Base-by-base conservation (phyloP, 2,329 filamentous ascomycete genomes). In the Ustilaginoidea virens region DNA sequence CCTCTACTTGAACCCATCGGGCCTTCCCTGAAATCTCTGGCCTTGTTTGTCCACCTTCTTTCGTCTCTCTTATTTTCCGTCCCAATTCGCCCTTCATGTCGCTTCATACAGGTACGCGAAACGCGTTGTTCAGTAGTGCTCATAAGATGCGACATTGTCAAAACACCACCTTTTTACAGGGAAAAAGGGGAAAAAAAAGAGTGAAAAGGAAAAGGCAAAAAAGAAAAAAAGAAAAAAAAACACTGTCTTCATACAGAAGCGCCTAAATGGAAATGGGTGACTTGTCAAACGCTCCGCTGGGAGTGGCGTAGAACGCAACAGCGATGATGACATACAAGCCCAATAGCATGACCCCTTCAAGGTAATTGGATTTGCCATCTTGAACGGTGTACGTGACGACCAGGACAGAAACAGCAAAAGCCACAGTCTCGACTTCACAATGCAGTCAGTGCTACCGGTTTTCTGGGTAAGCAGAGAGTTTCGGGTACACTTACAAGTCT, bases 351-450 rank as follows among this genome's bases (percentile, higher is more conserved):
- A 77, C 77, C 25, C 80, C 80, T 50, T 87, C 80, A 14, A 87
- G 67, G 41, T 87, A 87, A 52, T 87, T 90, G 10, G 74, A 81
- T 52, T 80, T 81, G 44, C 81, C 81, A 45, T 87, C 81, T 46
- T 81, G 75, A 24, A 86, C 76, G 3, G 69, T 79, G 52, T 73
- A 85, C 32, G 70, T 80, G 19, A 83, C 78, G 18, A 85, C 76
- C 23, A 85, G 53, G 2, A 80, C 76, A 7, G 75, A 79, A 30
- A 85, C 62, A 32, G 78, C 80, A 50, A 85, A 85, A 1, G 77
- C 70, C 23, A 85, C 74, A 0, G 79, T 83, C 56, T 83, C 75
- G 43, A 85, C 63, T 68, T 28, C 3, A 19, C 4, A 16, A 13
- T 11, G n/a, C 9, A 5, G 5, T 25, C 17, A 4, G 24, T 11